Evolutionary conservation across 306 rosid species (phyloP).

Genomic region (Fragaria iinumae): DNA sequence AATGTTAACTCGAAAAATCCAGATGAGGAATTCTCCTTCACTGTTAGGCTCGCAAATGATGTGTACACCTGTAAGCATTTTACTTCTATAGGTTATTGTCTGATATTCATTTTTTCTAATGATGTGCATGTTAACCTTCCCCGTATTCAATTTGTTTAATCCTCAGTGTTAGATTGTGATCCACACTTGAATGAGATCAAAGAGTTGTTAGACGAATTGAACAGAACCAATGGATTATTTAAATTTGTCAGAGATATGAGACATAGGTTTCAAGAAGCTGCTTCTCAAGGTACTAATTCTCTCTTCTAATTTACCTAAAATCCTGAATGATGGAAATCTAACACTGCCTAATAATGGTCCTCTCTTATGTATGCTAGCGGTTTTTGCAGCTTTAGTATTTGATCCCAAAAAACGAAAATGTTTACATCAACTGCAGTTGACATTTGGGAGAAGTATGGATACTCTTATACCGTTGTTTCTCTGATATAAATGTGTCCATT

Average conservation of each 20-base stretch:
- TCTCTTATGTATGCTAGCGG: neutral
- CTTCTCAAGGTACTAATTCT: slow-evolving; percentile 49
- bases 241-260: slow-evolving; percentile 83
- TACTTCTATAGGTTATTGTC: slow-evolving; percentile 17
- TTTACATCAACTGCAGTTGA: neutral
- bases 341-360: neutral
- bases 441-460: neutral
- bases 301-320: neutral
- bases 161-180: slow-evolving; percentile 71
- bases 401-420: neutral
- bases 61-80: slow-evolving; percentile 65
- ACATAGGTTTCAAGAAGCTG: slow-evolving; percentile 68
- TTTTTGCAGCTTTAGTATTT: neutral
- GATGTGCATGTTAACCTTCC: slow-evolving; percentile 19
- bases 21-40: slow-evolving; percentile 58
- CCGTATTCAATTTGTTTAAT: neutral
- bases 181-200: slow-evolving; percentile 53
- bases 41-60: slow-evolving; percentile 59
- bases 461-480: slow-evolving; percentile 3
- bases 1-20: slow-evolving; percentile 52
- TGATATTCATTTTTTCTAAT: slow-evolving; percentile 8
- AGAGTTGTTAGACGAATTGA: slow-evolving; percentile 64
- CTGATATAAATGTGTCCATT: neutral
- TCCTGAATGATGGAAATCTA: slow-evolving; percentile 23
- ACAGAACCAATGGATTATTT: slow-evolving; percentile 76